Percentiles rank a stretch among this genome's conserved stretches.
phyloP scores from a whole-genome alignment of 2,329 filamentous ascomycete species.

The Trichoderma koningii region DNA sequence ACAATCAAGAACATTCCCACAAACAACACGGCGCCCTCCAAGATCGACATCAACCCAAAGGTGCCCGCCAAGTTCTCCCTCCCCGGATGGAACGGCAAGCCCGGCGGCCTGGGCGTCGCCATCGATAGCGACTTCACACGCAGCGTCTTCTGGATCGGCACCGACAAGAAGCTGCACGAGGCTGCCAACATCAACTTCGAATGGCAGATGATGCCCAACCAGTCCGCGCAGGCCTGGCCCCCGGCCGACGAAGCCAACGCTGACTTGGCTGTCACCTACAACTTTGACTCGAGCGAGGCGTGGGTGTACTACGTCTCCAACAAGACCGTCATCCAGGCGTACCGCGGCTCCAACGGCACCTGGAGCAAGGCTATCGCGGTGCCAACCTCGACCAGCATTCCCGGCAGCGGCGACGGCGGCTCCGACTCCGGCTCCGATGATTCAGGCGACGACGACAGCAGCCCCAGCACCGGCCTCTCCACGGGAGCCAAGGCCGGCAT shows the following conservation, averaged over 20 bases:
- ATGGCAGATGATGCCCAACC: constrained; percentile 14
- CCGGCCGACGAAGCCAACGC: constrained; percentile 1
- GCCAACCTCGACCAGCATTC: neutral
- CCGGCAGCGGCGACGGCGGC: neutral
- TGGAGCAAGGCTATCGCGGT: neutral
- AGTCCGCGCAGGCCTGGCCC: neutral
- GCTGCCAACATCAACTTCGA: constrained; percentile 6
- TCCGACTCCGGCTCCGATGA: neutral
- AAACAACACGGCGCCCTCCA: constrained; percentile 4
- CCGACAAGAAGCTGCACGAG: constrained; percentile 2
- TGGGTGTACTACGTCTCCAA: constrained; percentile 20
- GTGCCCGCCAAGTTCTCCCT: neutral
- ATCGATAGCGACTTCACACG: constrained; percentile 8
- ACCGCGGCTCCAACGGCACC: neutral
- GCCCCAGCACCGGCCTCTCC: neutral
- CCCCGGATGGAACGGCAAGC: constrained; percentile 8
- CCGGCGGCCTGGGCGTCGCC: neutral
- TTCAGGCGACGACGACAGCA: neutral
- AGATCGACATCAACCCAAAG: neutral
- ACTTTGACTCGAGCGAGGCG: neutral
- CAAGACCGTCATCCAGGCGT: constrained; percentile 8
- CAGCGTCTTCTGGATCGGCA: constrained; percentile 18
- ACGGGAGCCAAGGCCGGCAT: constrained; percentile 22
- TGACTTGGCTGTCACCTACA: constrained; percentile 2
- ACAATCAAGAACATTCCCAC: neutral